Evolutionary conservation across 768 basidiomycete species (phyloP), one percentile per base, ranked within the genome.

Genomic region (Boletus sensibilis): DNA sequence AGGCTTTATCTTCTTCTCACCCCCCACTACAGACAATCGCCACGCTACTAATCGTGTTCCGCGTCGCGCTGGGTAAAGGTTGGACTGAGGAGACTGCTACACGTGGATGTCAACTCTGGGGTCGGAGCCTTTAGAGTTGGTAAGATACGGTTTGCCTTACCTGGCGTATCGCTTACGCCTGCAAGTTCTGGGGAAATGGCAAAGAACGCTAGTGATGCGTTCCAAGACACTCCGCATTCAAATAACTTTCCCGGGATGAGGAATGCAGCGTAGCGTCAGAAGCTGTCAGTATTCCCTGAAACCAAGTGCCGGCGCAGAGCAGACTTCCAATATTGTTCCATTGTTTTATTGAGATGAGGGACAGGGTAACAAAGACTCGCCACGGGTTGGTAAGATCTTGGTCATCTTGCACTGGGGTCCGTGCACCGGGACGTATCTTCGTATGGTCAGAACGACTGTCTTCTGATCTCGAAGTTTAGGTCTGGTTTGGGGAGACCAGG

Each of bases 11-110:
- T 34, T 8, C 18, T 33, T 31, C 37, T 57, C n/a, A 57, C 6
- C 11, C 5, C 7, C 18, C 8, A 5, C 8, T 23, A 18, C 31
- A 56, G 55, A 45, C 52, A 4, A 56, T 56, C 18, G 39, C 56
- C n/a, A 42, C 53, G 13, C 54, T 57, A 9, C 39, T 57, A 0
- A 57, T 57, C 35, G 53, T 57, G 45, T 57, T 57, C 23, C 55
- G 55, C 9, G 55, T 56, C 21, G 51, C 51, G 23, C 55, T 53
- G 23, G 55, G 55, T 33, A 56, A 56, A 54, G 55, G 42, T 16
- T 56, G 55, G 55, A 40, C 18, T 2, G 52, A 35, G n/a, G 52
- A 54, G 2, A 56, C 55, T 1, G 29, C 51, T 4, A 56, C 55
- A 23, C 39, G 31, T 5, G 52, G 6, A 56, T 56, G 55, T 40